phyloP scores from a whole-genome alignment of 331 rosid genomes.

The Quercus phellos region DNA sequence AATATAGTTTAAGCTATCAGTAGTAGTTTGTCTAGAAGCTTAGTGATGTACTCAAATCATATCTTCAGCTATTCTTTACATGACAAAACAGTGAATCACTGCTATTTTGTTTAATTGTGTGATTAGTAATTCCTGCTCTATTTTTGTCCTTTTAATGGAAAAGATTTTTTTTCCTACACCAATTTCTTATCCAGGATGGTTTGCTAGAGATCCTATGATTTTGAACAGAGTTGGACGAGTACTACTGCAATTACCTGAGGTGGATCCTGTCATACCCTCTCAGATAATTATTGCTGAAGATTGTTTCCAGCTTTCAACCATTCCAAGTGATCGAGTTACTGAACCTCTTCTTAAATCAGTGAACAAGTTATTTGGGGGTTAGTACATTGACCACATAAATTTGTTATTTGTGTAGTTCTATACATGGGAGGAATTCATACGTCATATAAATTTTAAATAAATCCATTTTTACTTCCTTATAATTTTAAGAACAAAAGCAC shows the following conservation, averaged over 20 bases:
- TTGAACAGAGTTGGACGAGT: constrained; percentile 62
- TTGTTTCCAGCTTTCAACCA: constrained; percentile 70
- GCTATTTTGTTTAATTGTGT: background rate
- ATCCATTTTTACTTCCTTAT: background rate
- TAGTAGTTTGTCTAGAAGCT: background rate
- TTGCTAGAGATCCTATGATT: constrained; percentile 69
- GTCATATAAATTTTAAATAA: background rate
- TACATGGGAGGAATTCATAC: background rate
- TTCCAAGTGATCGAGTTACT: constrained; percentile 40
- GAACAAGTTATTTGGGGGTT: constrained; percentile 73
- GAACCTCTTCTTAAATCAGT: constrained; percentile 40
- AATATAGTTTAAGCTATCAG: background rate
- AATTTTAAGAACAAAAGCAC: background rate
- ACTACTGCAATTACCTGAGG: constrained; percentile 43
- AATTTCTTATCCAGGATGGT: constrained; percentile 74
- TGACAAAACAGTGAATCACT: background rate
- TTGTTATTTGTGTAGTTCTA: background rate
- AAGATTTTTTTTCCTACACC: background rate
- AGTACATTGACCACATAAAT: constrained; percentile 18
- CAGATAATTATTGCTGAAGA: constrained; percentile 72
- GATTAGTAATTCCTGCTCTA: no score
- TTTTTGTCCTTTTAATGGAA: background rate
- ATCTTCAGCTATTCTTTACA: background rate
- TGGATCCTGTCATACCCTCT: constrained; percentile 40
- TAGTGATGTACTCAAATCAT: background rate